Base-by-base conservation (phyloP, 106 monocot species). In the Narthecium ossifragum region DNA sequence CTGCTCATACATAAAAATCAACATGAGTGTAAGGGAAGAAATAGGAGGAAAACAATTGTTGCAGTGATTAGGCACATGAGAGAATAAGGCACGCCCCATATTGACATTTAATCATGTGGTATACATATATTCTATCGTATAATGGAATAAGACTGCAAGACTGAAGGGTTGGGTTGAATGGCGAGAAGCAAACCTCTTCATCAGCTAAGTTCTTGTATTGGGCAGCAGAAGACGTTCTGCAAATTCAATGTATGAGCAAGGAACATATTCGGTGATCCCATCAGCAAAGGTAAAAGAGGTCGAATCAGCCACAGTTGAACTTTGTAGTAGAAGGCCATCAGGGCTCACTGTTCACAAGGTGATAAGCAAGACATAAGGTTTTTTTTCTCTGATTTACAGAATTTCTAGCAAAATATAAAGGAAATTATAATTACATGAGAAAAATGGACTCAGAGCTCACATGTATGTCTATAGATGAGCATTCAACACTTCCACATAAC, bases 161-260 rank as follows among this genome's bases (percentile, higher is more conserved):
- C n/a, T n/a, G n/a, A n/a, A n/a, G n/a, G n/a, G n/a, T 6, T 43
- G 6, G 43, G 43, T 43, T 43, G 18, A 43, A 18, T 13, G 15
- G 30, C 40, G 30, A 57, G n/a, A 60, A 32, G 12, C 53, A 48
- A 23, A 82, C 96, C 96, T 98, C 78, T 50, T 81, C 81, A 23
- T 78, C 52, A 15, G 71, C 48, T 57, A 98, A 51, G 28, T 88
- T 63, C 61, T 68, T 75, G 54, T 74, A 85, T 45, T 79, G 76
- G 96, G 90, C n/a, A 98, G 87, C 59, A 87, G 23, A 45, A 91
- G 87, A 6, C 96, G 69, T 65, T 98, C 96, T 14, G 91, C 91
- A 69, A 98, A 98, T 74, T 98, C 96, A 65, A 98, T 98, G 40
- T 98, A 98, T 4, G 84, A 84, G 63, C 87, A 79, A 60, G 96